Evolutionary conservation across 2,329 filamentous ascomycete genomes (phyloP), one percentile per base, ranked within the genome.

Genomic region (Myriosclerotinia scirpicola): DNA sequence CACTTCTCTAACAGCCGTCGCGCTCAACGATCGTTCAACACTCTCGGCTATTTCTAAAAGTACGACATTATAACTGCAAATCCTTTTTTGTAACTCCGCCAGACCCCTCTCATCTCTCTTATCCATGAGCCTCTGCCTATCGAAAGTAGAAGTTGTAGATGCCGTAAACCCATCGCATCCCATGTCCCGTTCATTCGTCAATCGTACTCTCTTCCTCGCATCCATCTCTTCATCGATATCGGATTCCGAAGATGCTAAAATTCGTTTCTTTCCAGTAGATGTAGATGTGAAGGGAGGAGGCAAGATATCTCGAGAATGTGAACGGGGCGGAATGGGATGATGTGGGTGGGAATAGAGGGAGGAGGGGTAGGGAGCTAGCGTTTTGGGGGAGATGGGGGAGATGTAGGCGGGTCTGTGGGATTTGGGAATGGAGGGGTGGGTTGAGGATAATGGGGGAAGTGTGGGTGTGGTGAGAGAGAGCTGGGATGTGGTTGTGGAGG

Each of bases 311-410:
- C 17, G 44, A 48, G 6, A 17, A 48, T 48, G 44, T n/a, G 44
- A 48, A 17, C 8, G 44, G 20, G 17, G 44, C 6, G 17, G 44
- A 20, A 9, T 8, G 17, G 20, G 44, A 48, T 48, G 6, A 5
- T n/a, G 8, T 20, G 44, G n/a, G 20, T n/a, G 44, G 44, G 7
- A n/a, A 48, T 8, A 20, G 5, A 17, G 17, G 44, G 44, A n/a
- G 20, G 44, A 75, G 65, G 71, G 76, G 67, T 77, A 78, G 54
- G 68, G 77, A 9, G 68, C 67, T 61, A 76, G 77, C 50, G 69
- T 77, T 70, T 71, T 77, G 15, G 65, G 34, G 14, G 68, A 66
- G 5, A 46, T 40, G 36, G 60, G 52, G n/a, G 61, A 67, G 7
- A 44, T 70, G 62, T 62, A 59, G 65, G 7, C 67, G 46, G 60